Conservation (phyloP, 1,139 yeast species). For the Blastobotrys malaysiensis region DNA sequence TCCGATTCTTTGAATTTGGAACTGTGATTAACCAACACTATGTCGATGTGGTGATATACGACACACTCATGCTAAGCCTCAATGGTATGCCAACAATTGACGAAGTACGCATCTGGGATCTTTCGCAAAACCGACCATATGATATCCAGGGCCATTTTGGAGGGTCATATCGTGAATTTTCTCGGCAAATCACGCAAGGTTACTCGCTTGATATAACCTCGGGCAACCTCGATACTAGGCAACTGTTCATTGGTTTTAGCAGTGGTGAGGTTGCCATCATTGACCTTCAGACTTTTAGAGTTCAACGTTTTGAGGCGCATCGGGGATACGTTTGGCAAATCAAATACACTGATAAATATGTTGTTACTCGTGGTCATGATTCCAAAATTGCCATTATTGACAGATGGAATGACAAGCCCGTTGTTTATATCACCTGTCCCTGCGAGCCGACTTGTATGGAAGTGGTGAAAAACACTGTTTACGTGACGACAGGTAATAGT, state of each 20-base stretch:
- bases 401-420: neutral
- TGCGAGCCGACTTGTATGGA: neutral
- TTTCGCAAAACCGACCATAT: neutral
- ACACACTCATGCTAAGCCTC: neutral
- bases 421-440: neutral
- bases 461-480: neutral
- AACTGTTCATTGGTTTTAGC: neutral
- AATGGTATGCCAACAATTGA: neutral
- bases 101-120: neutral
- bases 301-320: neutral
- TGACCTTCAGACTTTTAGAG: neutral
- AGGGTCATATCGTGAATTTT: neutral
- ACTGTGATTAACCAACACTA: neutral
- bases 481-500: neutral
- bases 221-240: neutral
- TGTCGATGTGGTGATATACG: neutral
- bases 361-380: neutral
- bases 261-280: neutral
- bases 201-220: neutral
- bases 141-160: neutral
- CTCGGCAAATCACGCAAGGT: neutral
- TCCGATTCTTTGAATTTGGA: neutral
- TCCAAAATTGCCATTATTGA: neutral
- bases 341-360: neutral
- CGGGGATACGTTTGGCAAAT: neutral